phyloP scores from a whole-genome alignment of 805 yeast genomes.

The Saccharomyces mikatae region DNA sequence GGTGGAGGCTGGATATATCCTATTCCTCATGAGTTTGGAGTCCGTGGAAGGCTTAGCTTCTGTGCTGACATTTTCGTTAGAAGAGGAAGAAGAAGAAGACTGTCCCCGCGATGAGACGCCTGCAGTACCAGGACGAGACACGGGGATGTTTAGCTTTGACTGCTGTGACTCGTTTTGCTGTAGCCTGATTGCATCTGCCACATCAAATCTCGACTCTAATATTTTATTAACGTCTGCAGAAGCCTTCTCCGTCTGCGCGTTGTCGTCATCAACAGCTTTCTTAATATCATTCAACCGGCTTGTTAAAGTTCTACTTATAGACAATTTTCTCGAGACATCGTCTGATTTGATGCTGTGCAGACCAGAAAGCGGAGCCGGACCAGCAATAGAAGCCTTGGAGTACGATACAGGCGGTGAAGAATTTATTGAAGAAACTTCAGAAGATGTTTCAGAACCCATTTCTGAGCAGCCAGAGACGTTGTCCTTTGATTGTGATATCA shows the following conservation, averaged over 20 bases:
- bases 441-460: neutral
- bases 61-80: neutral
- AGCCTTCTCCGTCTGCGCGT: constrained; percentile 12
- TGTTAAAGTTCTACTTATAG: constrained; percentile 9
- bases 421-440: neutral
- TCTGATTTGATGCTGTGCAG: neutral
- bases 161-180: constrained; percentile 6
- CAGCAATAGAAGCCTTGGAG: neutral
- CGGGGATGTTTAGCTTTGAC: neutral
- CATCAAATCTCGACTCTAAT: constrained; percentile 20
- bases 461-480: neutral
- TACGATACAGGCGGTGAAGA: neutral
- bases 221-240: constrained; percentile 10
- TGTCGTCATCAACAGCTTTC: constrained; percentile 21
- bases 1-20: neutral
- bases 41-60: neutral
- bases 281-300: constrained; percentile 12
- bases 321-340: constrained; percentile 1
- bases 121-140: neutral
- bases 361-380: neutral
- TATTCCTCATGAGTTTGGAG: neutral
- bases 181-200: constrained; percentile 27
- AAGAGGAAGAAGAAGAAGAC: neutral
- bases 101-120: neutral
- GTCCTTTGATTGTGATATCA: neutral